Evolutionary conservation across 179 eudicot species (phyloP), one percentile per base, ranked within the genome.

Genomic region (Dionaea muscipula): DNA sequence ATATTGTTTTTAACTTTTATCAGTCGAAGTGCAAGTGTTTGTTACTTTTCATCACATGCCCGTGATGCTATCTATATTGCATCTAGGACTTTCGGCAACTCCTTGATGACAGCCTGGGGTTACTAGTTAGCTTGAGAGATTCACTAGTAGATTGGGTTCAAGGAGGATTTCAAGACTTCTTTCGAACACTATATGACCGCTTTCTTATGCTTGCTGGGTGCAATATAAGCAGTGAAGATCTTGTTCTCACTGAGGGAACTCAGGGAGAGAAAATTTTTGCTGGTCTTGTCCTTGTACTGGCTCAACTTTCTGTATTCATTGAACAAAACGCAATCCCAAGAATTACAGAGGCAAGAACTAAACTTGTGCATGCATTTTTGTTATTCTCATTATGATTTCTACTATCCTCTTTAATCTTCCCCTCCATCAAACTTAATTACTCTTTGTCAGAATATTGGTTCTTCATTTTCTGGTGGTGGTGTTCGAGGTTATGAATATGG

Each of bases 251-350:
- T 31, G 93, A 85, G 51, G 76, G 76, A 64, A 60, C 61, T 40
- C 84, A 71, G 56, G 79, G 81, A 51, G 96, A 81, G 40, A 84
- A 81, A 63, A 58, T 78, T 61, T 66, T 69, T 64, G 71, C 96
- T 57, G 96, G 94, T 46, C 84, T 83, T 61, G 81, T 88, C 63
- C 94, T 88, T 75, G 82, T 93, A 68, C 76, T 93, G 62, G 83
- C 95, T 67, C 81, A 88, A 72, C 88, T 93, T 28, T 78, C 82
- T 53, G 72, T 78, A 45, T 83, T 77, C 61, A 68, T 88, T 41
- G 99, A 93, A 72, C 99, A 83, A 72, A 81, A 61, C 73, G 94
- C 95, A 63, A 76, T 85, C 68, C 94, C 96, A 66, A 76, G 94
- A 83, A 81, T 88, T 59, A 88, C 94, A 0, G 99, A 88, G 96